A percentile compares a stretch with the other conserved stretches of the same genome.
Evolutionary conservation across 2,329 filamentous ascomycete genomes (phyloP).

Genomic region (Neoascochyta sp.): DNA sequence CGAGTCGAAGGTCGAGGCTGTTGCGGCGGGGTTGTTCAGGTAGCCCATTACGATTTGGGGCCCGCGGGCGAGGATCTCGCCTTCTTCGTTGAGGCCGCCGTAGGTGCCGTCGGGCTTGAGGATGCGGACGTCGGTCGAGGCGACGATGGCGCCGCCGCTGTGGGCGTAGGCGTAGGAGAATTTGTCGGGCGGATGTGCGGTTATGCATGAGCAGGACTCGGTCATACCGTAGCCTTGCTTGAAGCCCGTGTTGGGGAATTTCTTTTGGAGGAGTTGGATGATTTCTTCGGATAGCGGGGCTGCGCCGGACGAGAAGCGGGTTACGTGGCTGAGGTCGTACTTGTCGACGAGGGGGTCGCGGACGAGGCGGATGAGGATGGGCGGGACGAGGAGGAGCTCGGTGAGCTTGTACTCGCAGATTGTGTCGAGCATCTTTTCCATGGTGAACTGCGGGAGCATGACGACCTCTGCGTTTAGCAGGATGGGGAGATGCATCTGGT

Average conservation of each 20-base stretch:
- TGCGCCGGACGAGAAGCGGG: constrained; percentile 58
- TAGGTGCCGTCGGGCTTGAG: constrained; percentile 55
- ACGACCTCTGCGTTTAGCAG: constrained; percentile 63
- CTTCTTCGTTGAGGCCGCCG: constrained; percentile 50
- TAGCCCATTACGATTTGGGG: constrained; percentile 53
- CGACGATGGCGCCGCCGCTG: constrained; percentile 54
- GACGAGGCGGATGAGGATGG: constrained; percentile 59
- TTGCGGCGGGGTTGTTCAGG: constrained; percentile 43
- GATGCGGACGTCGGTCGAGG: constrained; percentile 59
- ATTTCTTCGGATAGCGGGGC: constrained; percentile 59
- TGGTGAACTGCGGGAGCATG: constrained; percentile 63
- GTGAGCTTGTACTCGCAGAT: constrained; percentile 49
- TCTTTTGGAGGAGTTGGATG: constrained; percentile 52
- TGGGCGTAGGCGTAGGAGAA: constrained; percentile 58
- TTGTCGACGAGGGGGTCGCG: constrained; percentile 53
- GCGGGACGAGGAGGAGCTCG: constrained; percentile 53
- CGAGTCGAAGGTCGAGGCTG: constrained; percentile 44
- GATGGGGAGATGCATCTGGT: constrained; percentile 58
- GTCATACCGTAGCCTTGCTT: constrained; percentile 69
- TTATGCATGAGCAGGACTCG: constrained; percentile 61
- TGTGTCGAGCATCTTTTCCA: constrained; percentile 47
- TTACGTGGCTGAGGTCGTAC: constrained; percentile 56
- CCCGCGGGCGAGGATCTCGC: constrained; percentile 49
- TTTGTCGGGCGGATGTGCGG: constrained; percentile 55
- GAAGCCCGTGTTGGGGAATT: constrained; percentile 59